Evolutionary conservation across 2,329 filamentous ascomycete species (phyloP).

Genomic region (Fusarium concolor): DNA sequence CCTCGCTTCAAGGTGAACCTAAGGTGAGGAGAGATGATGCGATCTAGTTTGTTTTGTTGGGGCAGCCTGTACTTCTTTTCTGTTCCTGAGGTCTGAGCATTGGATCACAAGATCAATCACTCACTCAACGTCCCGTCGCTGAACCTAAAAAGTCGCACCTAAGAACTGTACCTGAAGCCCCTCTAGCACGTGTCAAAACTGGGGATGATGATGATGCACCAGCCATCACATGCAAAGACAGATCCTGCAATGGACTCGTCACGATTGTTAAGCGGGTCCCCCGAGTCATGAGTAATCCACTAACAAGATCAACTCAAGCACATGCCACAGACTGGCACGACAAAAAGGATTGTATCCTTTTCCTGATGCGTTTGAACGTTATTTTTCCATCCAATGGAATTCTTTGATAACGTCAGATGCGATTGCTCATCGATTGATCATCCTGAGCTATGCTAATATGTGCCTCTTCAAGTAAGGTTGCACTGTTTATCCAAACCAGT

Average conservation of each 20-base stretch:
- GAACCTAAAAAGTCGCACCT: conserved; percentile 14
- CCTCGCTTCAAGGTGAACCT: background rate
- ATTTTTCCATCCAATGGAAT: conserved; percentile 33
- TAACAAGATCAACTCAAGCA: conserved; percentile 35
- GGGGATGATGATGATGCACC: conserved; percentile 34
- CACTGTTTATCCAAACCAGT: conserved; percentile 27
- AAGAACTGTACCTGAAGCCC: conserved; percentile 32
- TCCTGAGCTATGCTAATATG: conserved; percentile 14
- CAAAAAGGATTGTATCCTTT: conserved; percentile 24
- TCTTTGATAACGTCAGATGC: conserved; percentile 23
- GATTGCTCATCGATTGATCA: conserved; percentile 25
- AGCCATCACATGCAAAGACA: conserved; percentile 43
- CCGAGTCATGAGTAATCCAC: conserved; percentile 33
- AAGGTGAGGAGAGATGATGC: background rate
- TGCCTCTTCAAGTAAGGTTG: conserved; percentile 19
- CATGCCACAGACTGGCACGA: background rate
- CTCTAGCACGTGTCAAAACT: conserved; percentile 47
- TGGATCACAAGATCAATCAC: conserved; percentile 32
- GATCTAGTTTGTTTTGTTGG: conserved; percentile 12
- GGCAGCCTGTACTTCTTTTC: background rate
- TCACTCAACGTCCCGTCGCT: background rate
- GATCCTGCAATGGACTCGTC: conserved; percentile 3
- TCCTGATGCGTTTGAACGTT: conserved; percentile 31
- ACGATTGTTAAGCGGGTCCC: conserved; percentile 31
- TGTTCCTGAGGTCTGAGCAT: background rate